A percentile compares a stretch with the other conserved stretches of the same genome.
Evolutionary conservation across 441 rosid genomes (phyloP).

Genomic region (Euphorbia schlechtendalii): DNA sequence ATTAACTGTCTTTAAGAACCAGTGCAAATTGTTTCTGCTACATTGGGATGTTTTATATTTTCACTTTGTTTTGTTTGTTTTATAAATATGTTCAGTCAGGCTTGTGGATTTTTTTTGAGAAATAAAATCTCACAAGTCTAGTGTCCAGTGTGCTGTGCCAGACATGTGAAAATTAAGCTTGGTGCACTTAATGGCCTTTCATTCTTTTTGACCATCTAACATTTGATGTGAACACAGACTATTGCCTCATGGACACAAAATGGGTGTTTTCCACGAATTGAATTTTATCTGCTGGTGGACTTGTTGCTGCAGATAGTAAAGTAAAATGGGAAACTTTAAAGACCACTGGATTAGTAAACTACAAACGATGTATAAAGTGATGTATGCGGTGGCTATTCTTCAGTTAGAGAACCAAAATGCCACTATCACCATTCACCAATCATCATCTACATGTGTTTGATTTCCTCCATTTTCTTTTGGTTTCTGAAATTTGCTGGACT

Average conservation of each 20-base stretch:
- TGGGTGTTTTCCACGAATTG: constrained; percentile 22
- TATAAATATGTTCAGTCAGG: too few relatives aligned
- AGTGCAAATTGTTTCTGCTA: background rate
- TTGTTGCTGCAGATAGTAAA: constrained; percentile 56
- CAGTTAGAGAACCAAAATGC: constrained; percentile 32
- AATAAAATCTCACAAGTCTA: too few relatives aligned
- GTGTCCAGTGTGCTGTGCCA: too few relatives aligned
- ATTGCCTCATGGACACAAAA: constrained; percentile 21
- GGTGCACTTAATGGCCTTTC: constrained; percentile 9
- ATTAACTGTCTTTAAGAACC: background rate
- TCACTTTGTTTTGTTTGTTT: too few relatives aligned
- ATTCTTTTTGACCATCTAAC: constrained; percentile 12
- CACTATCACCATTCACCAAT: constrained; percentile 34
- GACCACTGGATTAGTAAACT: constrained; percentile 39
- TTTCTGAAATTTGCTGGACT: constrained; percentile 35
- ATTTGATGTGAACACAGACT: constrained; percentile 11
- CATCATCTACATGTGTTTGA: constrained; percentile 25
- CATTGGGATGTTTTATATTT: too few relatives aligned
- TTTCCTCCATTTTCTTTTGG: constrained; percentile 28
- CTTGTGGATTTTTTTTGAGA: too few relatives aligned
- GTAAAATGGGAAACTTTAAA: constrained; percentile 45
- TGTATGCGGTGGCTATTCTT: constrained; percentile 36
- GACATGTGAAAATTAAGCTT: background rate
- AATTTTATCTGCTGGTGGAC: constrained; percentile 39
- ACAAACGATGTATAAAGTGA: constrained; percentile 43